phyloP scores from a whole-genome alignment of 116 monocot species.

The Iris pallida region DNA sequence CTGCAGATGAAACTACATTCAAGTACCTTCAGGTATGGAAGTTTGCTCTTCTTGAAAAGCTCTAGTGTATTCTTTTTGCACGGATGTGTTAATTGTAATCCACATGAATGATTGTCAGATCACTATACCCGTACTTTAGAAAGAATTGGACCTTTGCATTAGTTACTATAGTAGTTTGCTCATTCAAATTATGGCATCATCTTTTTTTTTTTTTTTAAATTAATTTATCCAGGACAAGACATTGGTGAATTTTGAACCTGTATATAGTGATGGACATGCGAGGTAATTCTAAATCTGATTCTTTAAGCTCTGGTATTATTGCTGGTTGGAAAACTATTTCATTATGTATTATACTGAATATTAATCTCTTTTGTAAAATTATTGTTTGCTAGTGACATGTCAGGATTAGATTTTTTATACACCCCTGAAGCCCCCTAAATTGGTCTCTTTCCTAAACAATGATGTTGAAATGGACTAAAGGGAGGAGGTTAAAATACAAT shows the following conservation, averaged over 20 bases:
- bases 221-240: constrained; percentile 60
- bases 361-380: too few relatives aligned
- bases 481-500: too few relatives aligned
- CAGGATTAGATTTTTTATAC: too few relatives aligned
- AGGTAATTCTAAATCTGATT: constrained; percentile 29
- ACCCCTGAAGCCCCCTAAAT: too few relatives aligned
- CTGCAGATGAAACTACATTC: constrained; percentile 80
- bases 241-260: constrained; percentile 53
- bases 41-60: background rate
- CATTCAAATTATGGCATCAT: background rate
- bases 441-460: too few relatives aligned
- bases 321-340: too few relatives aligned
- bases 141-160: background rate
- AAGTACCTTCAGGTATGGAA: constrained; percentile 74
- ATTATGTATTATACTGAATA: too few relatives aligned
- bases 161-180: background rate
- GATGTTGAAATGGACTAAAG: too few relatives aligned
- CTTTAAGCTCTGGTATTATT: too few relatives aligned
- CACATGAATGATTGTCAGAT: background rate
- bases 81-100: background rate
- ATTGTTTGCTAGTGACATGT: too few relatives aligned
- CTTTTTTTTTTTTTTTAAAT: background rate
- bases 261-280: constrained; percentile 78
- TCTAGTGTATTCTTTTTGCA: background rate
- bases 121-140: background rate